These are phyloP conservation scores for Dothideomycetes sp. DNA, from an alignment of 2,329 filamentous ascomycete species.

Conservation along the genomic window DNA sequence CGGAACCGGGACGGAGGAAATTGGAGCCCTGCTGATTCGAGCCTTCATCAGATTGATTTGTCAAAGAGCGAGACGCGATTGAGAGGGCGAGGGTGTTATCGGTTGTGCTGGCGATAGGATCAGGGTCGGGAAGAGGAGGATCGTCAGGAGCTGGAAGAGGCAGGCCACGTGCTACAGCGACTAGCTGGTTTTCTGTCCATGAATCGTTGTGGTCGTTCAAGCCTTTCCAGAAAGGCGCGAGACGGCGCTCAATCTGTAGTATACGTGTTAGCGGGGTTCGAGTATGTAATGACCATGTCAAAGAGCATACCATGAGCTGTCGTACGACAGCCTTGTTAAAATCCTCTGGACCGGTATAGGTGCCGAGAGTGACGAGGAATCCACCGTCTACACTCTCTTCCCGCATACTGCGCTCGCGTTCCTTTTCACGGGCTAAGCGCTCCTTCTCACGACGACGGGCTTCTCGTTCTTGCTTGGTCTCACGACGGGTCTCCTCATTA, in stretches of 20 bases:
- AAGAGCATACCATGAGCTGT: slow-evolving; percentile 66
- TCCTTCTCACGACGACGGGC: slow-evolving; percentile 78
- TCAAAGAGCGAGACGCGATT: slow-evolving; percentile 66
- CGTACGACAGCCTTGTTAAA: slow-evolving; percentile 83
- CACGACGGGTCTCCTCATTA: slow-evolving; percentile 55
- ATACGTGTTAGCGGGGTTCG: background rate
- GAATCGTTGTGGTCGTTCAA: slow-evolving; percentile 78
- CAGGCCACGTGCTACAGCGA: slow-evolving; percentile 77
- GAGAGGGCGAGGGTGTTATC: slow-evolving; percentile 69
- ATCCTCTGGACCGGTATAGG: slow-evolving; percentile 86
- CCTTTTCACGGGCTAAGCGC: slow-evolving; percentile 62
- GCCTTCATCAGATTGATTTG: slow-evolving; percentile 59
- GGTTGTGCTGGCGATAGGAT: slow-evolving; percentile 50
- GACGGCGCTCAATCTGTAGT: slow-evolving; percentile 74
- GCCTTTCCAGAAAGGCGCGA: slow-evolving; percentile 94
- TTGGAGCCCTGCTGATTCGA: slow-evolving; percentile 47
- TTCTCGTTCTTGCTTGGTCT: slow-evolving; percentile 87
- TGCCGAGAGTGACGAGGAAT: slow-evolving; percentile 85
- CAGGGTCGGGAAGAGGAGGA: slow-evolving; percentile 57
- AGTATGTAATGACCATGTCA: background rate
- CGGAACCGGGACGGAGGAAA: slow-evolving; percentile 53
- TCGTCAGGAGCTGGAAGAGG: slow-evolving; percentile 78
- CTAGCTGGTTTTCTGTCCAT: slow-evolving; percentile 93
- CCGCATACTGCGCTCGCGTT: slow-evolving; percentile 79
- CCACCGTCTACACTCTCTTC: slow-evolving; percentile 94